phyloP scores from a whole-genome alignment of 352 stramenopile species.

The Phytophthora palmivora region DNA sequence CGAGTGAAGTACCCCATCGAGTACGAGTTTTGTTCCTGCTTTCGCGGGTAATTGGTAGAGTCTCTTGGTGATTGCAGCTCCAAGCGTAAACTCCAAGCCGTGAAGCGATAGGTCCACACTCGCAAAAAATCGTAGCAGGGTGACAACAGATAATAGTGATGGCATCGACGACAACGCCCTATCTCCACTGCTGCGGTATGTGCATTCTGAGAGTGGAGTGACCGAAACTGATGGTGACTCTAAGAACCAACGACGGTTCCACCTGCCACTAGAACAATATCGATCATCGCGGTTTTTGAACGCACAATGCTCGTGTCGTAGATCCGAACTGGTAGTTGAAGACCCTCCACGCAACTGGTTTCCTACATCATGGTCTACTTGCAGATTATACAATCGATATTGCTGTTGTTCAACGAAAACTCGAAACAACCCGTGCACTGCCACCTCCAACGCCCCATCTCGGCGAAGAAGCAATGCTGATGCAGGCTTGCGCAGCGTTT shows the following conservation, averaged over 20 bases:
- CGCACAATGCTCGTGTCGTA: too few species aligned
- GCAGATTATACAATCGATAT: not conserved
- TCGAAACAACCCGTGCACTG: not conserved
- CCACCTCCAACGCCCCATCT: not conserved
- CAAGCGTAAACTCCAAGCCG: not conserved
- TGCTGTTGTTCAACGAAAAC: not conserved
- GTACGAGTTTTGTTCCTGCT: not conserved
- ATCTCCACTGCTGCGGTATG: not conserved
- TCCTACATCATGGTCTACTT: too few species aligned
- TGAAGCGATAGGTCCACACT: constrained; percentile 4
- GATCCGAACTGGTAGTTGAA: not conserved
- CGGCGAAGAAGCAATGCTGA: not conserved
- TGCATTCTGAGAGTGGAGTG: not conserved
- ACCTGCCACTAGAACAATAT: not conserved
- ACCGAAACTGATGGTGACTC: constrained; percentile 1
- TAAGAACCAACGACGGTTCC: constrained; percentile 8
- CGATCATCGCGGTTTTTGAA: too few species aligned
- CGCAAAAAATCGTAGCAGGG: constrained; percentile 4
- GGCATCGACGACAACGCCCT: not conserved
- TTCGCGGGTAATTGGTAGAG: not conserved
- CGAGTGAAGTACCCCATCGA: constrained; percentile 2
- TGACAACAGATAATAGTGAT: constrained; percentile 2
- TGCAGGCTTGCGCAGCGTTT: not conserved
- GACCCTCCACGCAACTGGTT: too few species aligned
- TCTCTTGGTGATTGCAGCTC: not conserved